Conservation (phyloP, 805 yeast species). For the Blastobotrys mokoenaii region DNA sequence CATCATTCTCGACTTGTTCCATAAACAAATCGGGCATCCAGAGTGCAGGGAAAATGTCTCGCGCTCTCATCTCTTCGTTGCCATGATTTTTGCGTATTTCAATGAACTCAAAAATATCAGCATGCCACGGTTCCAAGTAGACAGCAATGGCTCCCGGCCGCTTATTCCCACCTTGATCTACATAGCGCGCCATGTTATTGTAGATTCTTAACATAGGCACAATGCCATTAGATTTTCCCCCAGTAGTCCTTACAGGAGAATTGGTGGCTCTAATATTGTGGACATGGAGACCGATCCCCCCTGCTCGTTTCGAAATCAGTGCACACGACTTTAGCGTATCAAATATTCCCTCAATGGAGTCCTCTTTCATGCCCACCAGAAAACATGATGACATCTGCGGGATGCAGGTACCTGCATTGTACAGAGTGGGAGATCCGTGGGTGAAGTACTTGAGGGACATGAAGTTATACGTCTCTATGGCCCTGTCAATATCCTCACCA, state of each 20-base stretch:
- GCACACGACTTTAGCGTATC: slow-evolving; percentile 82
- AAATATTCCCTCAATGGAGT: slow-evolving; percentile 88
- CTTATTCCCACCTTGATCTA: slow-evolving; percentile 95
- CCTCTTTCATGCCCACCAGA: slow-evolving; percentile 79
- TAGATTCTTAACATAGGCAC: slow-evolving; percentile 91
- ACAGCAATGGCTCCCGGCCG: slow-evolving; percentile 94
- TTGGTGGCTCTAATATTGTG: slow-evolving; percentile 81
- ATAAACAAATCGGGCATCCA: slow-evolving; percentile 94
- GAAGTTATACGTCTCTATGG: slow-evolving; percentile 66
- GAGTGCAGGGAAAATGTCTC: slow-evolving; percentile 83
- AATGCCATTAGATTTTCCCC: slow-evolving; percentile 79
- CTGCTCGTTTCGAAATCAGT: slow-evolving; percentile 81
- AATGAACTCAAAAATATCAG: slow-evolving; percentile 73
- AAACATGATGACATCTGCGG: slow-evolving; percentile 86
- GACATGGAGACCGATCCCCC: slow-evolving; percentile 87
- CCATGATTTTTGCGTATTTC: slow-evolving; percentile 88
- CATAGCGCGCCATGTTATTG: slow-evolving; percentile 89
- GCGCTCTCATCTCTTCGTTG: slow-evolving; percentile 82
- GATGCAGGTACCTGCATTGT: slow-evolving; percentile 78
- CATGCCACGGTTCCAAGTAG: slow-evolving; percentile 94
- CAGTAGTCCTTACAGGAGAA: slow-evolving; percentile 73
- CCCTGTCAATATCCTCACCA: slow-evolving; percentile 50
- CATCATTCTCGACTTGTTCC: slow-evolving; percentile 68
- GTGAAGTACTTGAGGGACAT: slow-evolving; percentile 80
- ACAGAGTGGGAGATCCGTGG: slow-evolving; percentile 90